phyloP scores from a whole-genome alignment of 2,329 filamentous ascomycete species.

The Xylariaceae sp. region DNA sequence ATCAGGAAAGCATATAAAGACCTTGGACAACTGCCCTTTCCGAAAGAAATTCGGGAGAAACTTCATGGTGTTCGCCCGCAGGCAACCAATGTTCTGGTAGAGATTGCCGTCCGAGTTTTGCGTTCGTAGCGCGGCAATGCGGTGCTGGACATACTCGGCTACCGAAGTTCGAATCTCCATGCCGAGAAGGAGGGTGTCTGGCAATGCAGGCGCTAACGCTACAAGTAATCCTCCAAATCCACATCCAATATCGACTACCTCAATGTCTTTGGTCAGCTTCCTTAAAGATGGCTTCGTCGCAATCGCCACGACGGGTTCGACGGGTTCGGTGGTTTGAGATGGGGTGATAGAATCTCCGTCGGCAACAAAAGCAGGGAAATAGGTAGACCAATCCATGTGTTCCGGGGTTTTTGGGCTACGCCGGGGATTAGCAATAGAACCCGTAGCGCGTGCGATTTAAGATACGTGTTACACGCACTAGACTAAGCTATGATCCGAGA shows the following conservation, averaged over 20 bases:
- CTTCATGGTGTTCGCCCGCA: constrained; percentile 97
- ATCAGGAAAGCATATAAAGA: constrained; percentile 98
- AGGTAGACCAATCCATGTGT: constrained; percentile 88
- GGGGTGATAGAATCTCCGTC: constrained; percentile 42
- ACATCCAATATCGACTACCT: constrained; percentile 96
- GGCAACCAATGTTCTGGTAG: constrained; percentile 87
- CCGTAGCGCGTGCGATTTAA: constrained; percentile 9
- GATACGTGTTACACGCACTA: constrained; percentile 67
- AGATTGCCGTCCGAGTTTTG: constrained; percentile 60
- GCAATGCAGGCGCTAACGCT: constrained; percentile 80
- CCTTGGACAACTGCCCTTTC: constrained; percentile 79
- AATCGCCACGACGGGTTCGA: constrained; percentile 15
- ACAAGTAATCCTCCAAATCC: constrained; percentile 93
- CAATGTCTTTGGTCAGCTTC: constrained; percentile 71
- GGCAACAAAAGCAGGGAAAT: constrained; percentile 77
- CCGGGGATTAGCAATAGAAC: constrained; percentile 26
- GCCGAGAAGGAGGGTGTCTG: constrained; percentile 82
- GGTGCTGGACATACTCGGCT: constrained; percentile 86
- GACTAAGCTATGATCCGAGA: constrained; percentile 87
- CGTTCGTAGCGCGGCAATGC: constrained; percentile 78
- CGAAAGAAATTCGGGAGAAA: constrained; percentile 98
- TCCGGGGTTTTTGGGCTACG: constrained; percentile 76
- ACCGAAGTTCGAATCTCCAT: constrained; percentile 94
- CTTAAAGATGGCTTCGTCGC: constrained; percentile 32
- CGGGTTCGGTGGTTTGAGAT: constrained; percentile 25